Base-by-base conservation (phyloP, 1,139 yeast species). In the Yamadazyma spencermartinsiae region DNA sequence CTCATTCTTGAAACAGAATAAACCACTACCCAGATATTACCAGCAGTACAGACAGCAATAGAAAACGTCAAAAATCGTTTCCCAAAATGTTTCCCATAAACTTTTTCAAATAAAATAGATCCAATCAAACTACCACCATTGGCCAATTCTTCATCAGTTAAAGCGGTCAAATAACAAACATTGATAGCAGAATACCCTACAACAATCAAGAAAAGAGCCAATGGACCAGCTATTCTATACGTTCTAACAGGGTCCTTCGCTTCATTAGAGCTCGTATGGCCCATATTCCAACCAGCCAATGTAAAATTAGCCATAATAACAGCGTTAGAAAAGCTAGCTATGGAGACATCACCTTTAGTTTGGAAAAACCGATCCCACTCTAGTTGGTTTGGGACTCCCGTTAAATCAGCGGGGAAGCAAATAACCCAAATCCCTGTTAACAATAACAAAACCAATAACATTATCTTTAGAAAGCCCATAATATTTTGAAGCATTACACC, bases 241-340 rank as follows among this genome's bases (percentile, higher is more conserved):
- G 85, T 80, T 31, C 76, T 58, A 0, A 67, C 63, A 0, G 86
- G 86, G 47, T 80, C 75, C 40, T 74, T 73, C 26, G 80, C 75
- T 50, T 81, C 87, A 37, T 77, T 76, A 1, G 82, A 68, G 11
- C 79, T 82, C 0, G 80, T 71, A 51, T 80, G 86, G 4, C 80
- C 82, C 14, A 78, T 63, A 47, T 73, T 79, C 86, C 86, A 80
- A 2, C 87, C 87, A 2, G 78, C 68, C 43, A 74, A 79, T 4
- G 83, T 77, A 59, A 78, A 80, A 40, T 78, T 68, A 2, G 83
- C 80, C 50, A 76, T 77, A 14, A 80, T 68, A 18, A 80, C 69
- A 0, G 83, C 83, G 39, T 77, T 62, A 0, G 84, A 74, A 43
- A 79, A 62, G 1, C 76, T 66, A 0, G 83, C 64, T 1, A 69